Evolutionary conservation across 495 filamentous ascomycete genomes (phyloP), one percentile per base, ranked within the genome.

Genomic region (Neurospora sp.): DNA sequence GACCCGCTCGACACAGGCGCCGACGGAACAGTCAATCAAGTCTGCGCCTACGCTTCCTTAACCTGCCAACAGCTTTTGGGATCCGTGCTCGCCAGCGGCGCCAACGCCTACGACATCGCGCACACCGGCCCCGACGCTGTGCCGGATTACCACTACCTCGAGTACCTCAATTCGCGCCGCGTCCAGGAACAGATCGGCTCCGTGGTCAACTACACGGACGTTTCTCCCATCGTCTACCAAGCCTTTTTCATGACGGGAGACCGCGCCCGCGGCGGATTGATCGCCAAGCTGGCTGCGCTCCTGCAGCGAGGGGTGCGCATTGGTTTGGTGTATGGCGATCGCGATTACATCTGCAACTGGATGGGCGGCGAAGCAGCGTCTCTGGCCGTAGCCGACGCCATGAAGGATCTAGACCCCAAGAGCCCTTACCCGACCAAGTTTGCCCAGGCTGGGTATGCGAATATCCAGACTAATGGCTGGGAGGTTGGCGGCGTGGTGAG

Each of bases 311-410:
- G 88, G 5, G 86, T 94, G 37, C 89, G 90, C 70, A 89, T 94
- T 4, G 88, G 89, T 14, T 84, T 94, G 8, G 84, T 93, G 46
- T 93, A 92, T 74, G 92, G 85, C 69, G 85, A 88, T 74, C 80
- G 88, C 3, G 91, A 92, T 77, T 92, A 89, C 76, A 85, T 89
- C 38, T 92, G 89, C 78, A 92, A 91, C 78, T 92, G 89, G 87
- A 77, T 90, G 5, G 90, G 90, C 69, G 90, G 90, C 41, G 84
- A 90, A 78, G 86, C 88, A 9, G 83, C 90, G 71, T 88, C 85
- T 20, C 80, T 92, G 0, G 84, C 86, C 16, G 70, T 92, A 20
- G 87, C 88, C 9, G 81, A 41, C 72, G 74, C 78, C 35, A 77
- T 78, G n/a, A 18, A 9, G 0, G 54, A 66, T 37, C 0, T 66